These are phyloP conservation scores for Saccharata proteae DNA, from an alignment of 2,329 filamentous ascomycete species.

Conservation along the genomic window DNA sequence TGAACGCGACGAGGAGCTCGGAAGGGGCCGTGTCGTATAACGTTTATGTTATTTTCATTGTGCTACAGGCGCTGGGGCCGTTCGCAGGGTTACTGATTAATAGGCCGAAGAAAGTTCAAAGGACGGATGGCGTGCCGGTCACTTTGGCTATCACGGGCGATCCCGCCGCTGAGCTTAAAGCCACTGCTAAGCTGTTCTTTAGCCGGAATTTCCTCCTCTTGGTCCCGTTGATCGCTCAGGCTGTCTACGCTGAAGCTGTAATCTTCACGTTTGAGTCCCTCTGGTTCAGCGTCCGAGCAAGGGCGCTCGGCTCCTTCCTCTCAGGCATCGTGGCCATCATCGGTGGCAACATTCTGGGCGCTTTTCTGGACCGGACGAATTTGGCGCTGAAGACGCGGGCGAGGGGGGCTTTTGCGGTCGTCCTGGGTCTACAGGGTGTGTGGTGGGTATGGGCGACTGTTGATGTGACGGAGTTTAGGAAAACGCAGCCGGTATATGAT, in stretches of 20 bases:
- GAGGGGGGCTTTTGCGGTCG: conserved; percentile 41
- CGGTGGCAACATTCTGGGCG: conserved; percentile 53
- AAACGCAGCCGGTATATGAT: conserved; percentile 49
- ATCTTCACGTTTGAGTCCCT: conserved; percentile 56
- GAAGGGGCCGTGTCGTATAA: conserved; percentile 57
- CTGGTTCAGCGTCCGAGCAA: conserved; percentile 58
- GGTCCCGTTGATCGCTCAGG: conserved; percentile 56
- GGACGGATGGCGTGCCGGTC: conserved; percentile 53
- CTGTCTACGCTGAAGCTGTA: conserved; percentile 59
- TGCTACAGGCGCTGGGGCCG: conserved; percentile 52
- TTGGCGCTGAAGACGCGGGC: conserved; percentile 43
- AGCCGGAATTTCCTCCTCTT: conserved; percentile 51
- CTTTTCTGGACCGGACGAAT: conserved; percentile 47
- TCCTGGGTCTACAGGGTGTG: conserved; percentile 48
- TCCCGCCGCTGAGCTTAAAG: conserved; percentile 47
- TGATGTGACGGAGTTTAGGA: conserved; percentile 47
- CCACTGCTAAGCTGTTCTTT: conserved; percentile 47
- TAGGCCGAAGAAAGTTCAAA: conserved; percentile 48
- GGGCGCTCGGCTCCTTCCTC: conserved; percentile 59
- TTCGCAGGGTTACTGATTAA: conserved; percentile 54
- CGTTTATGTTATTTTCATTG: conserved; percentile 60
- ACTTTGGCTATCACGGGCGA: conserved; percentile 45
- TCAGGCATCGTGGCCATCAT: conserved; percentile 55
- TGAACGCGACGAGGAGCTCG: conserved; percentile 46
- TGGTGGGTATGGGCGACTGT: conserved; percentile 65